These are phyloP conservation scores for Suillus subalutaceus DNA, from an alignment of 768 basidiomycete species.

Conservation along the genomic window DNA sequence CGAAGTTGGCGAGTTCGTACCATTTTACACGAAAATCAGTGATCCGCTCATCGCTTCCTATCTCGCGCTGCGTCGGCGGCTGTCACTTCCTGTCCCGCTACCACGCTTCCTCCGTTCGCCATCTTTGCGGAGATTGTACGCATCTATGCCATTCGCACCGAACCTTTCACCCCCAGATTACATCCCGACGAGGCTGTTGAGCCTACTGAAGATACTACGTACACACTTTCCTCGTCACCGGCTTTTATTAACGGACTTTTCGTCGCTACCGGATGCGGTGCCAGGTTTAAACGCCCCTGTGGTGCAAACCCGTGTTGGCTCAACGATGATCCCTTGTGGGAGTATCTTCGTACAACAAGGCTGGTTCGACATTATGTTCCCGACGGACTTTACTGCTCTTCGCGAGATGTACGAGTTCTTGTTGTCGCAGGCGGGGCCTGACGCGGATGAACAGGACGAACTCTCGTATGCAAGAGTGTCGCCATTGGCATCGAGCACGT, in stretches of 20 bases:
- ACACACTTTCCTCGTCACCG: constrained; percentile 88
- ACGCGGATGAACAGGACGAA: constrained; percentile 18
- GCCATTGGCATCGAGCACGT: constrained; percentile 53
- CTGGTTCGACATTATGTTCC: constrained; percentile 99
- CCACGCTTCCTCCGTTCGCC: constrained; percentile 57
- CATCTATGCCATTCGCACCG: constrained; percentile 81
- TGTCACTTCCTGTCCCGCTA: constrained; percentile 61
- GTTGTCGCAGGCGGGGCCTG: constrained; percentile 54
- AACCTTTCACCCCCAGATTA: constrained; percentile 89
- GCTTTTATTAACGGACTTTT: constrained; percentile 94
- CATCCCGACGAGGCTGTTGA: constrained; percentile 88
- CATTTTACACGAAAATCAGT: constrained; percentile 78
- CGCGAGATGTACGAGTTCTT: constrained; percentile 90
- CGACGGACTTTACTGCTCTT: constrained; percentile 83
- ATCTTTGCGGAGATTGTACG: constrained; percentile 63
- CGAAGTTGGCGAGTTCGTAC: constrained; percentile 78
- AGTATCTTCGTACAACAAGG: constrained; percentile 93
- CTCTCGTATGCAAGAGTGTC: constrained; percentile 44
- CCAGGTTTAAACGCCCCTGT: constrained; percentile 75
- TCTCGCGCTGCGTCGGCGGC: constrained; percentile 64
- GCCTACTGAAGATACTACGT: constrained; percentile 81
- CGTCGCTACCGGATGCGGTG: constrained; percentile 82
- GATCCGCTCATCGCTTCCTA: constrained; percentile 86
- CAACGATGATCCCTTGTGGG: constrained; percentile 83
- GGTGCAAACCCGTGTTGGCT: constrained; percentile 90